Base-by-base conservation (phyloP, 2,329 filamentous ascomycete species). In the Aspergillus fumigatiaffinis region DNA sequence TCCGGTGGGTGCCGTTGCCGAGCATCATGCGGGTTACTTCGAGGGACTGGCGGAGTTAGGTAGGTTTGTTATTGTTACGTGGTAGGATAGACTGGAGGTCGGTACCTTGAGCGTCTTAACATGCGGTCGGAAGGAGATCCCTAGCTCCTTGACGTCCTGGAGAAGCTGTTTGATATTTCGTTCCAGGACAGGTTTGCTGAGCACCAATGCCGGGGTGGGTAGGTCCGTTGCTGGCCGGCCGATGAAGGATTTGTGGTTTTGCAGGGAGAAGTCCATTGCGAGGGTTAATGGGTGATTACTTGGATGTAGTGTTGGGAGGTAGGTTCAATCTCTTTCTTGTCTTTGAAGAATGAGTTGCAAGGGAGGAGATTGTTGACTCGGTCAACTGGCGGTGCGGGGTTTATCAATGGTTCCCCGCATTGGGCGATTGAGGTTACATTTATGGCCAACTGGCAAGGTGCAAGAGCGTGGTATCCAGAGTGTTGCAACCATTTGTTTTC, bases 61-160 rank as follows among this genome's bases (percentile, higher is more conserved):
- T 42, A 12, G 32, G 20, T 32, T 21, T 21, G 10, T 26, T 26
- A 29, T 29, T 29, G 4, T 41, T 42, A 41, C 32, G 50, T n/a
- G 25, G 8, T 6, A 21, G 9, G 10, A 25, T 46, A 7, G 17
- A 28, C 4, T 29, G 2, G 25, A 14, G 25, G 26, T 26, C 3
- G 51, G 2, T 42, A 75, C 77, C 69, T 79, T 79, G 25, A 79
- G 67, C 0, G 77, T 79, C 61, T 79, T 79, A n/a, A 79, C 72
- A 60, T 79, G 77, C 20, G 76, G 75, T 21, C 77, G 64, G 26
- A 79, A 78, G 3, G 62, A 57, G 28, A 79, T 71, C 0, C 71
- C 72, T 0, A 76, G 59, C 20, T 65, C 66, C 23, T 76, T 69
- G 9, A 79, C 75, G 71, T 79, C 75, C 1, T 64, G 62, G 20